Conservation (phyloP, 106 monocot genomes). For the Ottelia alismoides region DNA sequence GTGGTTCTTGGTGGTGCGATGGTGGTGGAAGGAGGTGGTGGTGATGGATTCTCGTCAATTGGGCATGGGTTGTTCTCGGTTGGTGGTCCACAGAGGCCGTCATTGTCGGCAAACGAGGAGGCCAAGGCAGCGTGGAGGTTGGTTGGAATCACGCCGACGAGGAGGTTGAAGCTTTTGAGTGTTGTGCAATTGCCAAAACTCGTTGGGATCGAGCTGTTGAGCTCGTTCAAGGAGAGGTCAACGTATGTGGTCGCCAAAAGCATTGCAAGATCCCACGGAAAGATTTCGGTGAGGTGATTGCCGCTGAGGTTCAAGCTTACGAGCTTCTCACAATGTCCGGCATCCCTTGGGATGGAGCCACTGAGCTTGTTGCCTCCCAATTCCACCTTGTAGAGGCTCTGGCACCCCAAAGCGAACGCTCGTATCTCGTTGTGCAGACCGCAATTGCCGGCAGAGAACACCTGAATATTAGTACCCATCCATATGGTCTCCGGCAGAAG, state of each 20-base stretch:
- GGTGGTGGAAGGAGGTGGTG: too few species aligned
- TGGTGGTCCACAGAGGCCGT: constrained; percentile 32
- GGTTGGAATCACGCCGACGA: constrained; percentile 47
- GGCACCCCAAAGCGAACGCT: constrained; percentile 41
- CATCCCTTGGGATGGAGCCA: constrained; percentile 29
- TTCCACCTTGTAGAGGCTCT: constrained; percentile 14
- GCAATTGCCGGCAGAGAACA: constrained; percentile 44
- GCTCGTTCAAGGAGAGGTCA: constrained; percentile 58
- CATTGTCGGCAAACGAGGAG: constrained; percentile 49
- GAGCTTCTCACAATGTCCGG: constrained; percentile 13
- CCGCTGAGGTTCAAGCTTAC: constrained; percentile 38
- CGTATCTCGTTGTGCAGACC: constrained; percentile 31
- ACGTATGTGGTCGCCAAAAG: constrained; percentile 42
- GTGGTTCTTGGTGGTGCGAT: background rate
- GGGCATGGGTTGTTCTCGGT: constrained; percentile 28
- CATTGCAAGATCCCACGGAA: constrained; percentile 36
- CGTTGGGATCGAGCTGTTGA: constrained; percentile 40
- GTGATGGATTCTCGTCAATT: too few species aligned
- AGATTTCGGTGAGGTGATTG: constrained; percentile 50
- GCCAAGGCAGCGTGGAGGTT: constrained; percentile 28
- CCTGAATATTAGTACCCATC: too few species aligned
- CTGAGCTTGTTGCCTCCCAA: constrained; percentile 38
- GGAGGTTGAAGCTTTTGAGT: constrained; percentile 56
- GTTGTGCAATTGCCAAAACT: constrained; percentile 23
- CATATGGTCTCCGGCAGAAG: too few species aligned